A percentile compares a stretch with the other conserved stretches of the same genome.
phyloP scores from a whole-genome alignment of 139 green algal species.

The Haematococcus sp. region DNA sequence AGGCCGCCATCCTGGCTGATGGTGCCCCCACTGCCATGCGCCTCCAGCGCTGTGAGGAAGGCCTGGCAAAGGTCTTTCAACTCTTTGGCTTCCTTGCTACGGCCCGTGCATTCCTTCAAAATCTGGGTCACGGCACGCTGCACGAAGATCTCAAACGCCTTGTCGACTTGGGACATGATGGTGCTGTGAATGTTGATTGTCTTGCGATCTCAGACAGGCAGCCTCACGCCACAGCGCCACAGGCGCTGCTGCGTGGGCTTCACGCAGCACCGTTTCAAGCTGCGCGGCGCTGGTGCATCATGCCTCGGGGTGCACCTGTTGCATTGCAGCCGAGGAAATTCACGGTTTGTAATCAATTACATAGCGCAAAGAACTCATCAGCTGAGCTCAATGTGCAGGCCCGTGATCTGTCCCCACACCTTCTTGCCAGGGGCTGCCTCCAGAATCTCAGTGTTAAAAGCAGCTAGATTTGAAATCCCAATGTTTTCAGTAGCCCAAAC shows the following conservation, averaged over 20 bases:
- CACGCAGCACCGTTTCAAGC: no score
- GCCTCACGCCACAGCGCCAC: not conserved
- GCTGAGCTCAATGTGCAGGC: no score
- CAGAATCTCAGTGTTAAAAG: no score
- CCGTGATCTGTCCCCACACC: no score
- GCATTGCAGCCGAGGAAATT: no score
- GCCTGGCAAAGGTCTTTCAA: constrained; percentile 65
- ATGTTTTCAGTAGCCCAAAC: no score
- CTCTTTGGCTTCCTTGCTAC: constrained; percentile 60
- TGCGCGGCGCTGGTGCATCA: not conserved
- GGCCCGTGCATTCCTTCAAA: constrained; percentile 61
- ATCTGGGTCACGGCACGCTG: constrained; percentile 62
- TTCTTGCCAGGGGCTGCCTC: no score
- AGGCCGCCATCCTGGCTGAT: constrained; percentile 24
- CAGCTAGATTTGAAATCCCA: no score
- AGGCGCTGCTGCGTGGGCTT: not conserved
- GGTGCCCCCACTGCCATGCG: constrained; percentile 31
- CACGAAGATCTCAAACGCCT: constrained; percentile 55
- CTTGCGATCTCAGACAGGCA: not conserved
- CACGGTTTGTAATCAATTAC: no score
- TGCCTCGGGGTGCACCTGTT: not conserved
- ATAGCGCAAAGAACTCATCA: no score
- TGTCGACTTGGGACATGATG: constrained; percentile 11
- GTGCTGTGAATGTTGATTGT: not conserved
- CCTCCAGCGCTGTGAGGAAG: constrained; percentile 54